Evolutionary conservation across 352 stramenopile species (phyloP).

Genomic region (Paralagenidium karlingii): DNA sequence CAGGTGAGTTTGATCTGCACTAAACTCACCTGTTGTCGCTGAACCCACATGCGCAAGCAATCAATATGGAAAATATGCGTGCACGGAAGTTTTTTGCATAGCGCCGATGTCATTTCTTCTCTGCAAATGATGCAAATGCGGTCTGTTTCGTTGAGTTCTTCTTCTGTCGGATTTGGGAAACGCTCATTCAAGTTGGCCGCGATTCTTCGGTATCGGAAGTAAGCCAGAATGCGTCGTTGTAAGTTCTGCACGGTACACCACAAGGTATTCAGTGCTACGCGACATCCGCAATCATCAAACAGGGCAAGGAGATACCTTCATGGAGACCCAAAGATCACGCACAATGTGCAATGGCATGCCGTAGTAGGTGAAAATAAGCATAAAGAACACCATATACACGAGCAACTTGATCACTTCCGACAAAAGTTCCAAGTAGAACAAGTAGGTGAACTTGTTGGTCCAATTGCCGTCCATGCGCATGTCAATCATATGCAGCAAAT

Average conservation of each 20-base stretch:
- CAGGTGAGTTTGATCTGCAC: no score
- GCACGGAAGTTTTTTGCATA: conserved; percentile 94
- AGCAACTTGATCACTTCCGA: conserved; percentile 93
- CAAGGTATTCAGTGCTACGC: background rate
- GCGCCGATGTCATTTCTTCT: conserved; percentile 83
- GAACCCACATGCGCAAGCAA: conserved; percentile 97
- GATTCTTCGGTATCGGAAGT: conserved; percentile 90
- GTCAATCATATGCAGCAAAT: conserved; percentile 92
- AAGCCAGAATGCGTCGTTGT: conserved; percentile 68
- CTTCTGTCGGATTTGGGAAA: conserved; percentile 89
- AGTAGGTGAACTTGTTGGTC: conserved; percentile 83
- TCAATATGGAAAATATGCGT: conserved; percentile 96
- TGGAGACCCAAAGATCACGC: conserved; percentile 92
- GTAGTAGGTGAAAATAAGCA: conserved; percentile 97
- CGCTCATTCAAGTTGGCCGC: conserved; percentile 93
- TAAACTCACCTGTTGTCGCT: conserved; percentile 87
- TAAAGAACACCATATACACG: conserved; percentile 96
- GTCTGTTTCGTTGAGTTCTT: conserved; percentile 90
- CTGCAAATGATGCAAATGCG: conserved; percentile 95
- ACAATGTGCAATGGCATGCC: conserved; percentile 96
- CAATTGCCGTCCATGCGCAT: conserved; percentile 76
- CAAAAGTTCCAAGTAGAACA: conserved; percentile 94
- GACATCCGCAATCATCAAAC: background rate
- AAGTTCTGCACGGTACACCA: conserved; percentile 72
- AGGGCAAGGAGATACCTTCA: no score